Percentiles rank a stretch among this genome's conserved stretches.
These are phyloP conservation scores for Vigna angularis DNA, from an alignment of 306 rosid species.

Conservation along the genomic window DNA sequence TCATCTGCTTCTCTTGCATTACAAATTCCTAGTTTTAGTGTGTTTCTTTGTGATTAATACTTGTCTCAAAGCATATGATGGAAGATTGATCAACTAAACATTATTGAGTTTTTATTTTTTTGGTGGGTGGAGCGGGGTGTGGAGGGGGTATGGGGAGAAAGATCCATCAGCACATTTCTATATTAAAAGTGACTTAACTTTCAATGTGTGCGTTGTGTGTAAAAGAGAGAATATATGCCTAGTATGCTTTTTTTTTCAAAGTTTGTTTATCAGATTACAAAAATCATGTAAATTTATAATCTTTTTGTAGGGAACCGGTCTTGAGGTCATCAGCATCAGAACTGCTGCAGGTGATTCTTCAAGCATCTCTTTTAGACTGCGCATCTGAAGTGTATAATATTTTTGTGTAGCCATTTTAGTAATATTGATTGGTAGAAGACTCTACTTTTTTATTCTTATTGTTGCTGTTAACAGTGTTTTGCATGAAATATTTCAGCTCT, in stretches of 20 bases:
- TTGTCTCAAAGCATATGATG: slow-evolving; percentile 16
- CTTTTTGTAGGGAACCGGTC: slow-evolving; percentile 84
- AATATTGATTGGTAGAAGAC: slow-evolving; percentile 28
- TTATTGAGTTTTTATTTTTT: not conserved
- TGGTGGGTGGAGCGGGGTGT: not conserved
- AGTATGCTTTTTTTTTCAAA: slow-evolving; percentile 20
- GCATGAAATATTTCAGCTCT: slow-evolving; percentile 37
- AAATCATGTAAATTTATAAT: slow-evolving; percentile 21
- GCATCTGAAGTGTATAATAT: slow-evolving; percentile 15
- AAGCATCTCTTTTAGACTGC: slow-evolving; percentile 29
- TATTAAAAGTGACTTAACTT: not conserved
- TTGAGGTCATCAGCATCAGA: slow-evolving; percentile 84
- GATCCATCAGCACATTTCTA: not conserved
- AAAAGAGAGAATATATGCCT: not conserved
- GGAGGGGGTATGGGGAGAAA: slow-evolving; percentile 1
- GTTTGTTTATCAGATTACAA: slow-evolving; percentile 22
- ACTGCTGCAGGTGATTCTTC: slow-evolving; percentile 81
- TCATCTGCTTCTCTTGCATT: slow-evolving; percentile 28
- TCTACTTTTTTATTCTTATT: slow-evolving; percentile 15
- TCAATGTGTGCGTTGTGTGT: not conserved
- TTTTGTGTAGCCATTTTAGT: slow-evolving; percentile 33
- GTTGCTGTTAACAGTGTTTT: slow-evolving; percentile 14
- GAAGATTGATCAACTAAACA: slow-evolving; percentile 27
- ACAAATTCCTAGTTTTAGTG: slow-evolving; percentile 19
- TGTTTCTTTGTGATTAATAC: slow-evolving; percentile 5